Evolutionary conservation across 768 basidiomycete species (phyloP), one percentile per base, ranked within the genome.

Genomic region (Coprinopsis strossmayeri): DNA sequence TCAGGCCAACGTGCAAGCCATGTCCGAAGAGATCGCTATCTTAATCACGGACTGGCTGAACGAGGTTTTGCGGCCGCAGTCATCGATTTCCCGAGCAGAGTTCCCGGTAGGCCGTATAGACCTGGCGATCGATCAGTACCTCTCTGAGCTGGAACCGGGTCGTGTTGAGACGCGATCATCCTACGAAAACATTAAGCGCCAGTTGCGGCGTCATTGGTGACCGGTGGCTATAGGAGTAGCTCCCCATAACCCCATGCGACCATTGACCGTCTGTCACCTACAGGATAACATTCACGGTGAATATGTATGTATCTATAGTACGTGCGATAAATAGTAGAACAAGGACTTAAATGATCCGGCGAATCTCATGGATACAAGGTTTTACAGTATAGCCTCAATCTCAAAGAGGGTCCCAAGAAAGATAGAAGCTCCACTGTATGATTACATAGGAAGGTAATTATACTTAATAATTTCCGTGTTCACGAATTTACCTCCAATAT

Each of bases 21-120:
- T 91, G 48, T 89, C 88, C 0, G 76, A 83, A 5, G 89, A 91
- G 57, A 88, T 92, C 59, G 87, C 89, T 34, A 66, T 88, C 34
- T 71, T 92, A n/a, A 64, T 92, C 15, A 72, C 69, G 18, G 89
- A 91, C 57, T 92, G 90, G 90, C 60, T 91, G 26, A 79, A 84
- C 48, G 86, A 84, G 49, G 83, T 77, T n/a, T 80, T 74, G 56
- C 75, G 86, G 49, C 81, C 87, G 2, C 84, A 86, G 53, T 78
- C 86, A n/a, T 72, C 70, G 11, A 65, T 75, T 38, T 69, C 78
- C 23, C 72, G 78, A 39, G 73, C 74, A 26, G 86, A 87, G 59
- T 81, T 91, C 63, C 90, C 90, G 11, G 89, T 81, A 25, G 84
- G 81, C 42, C 75, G 85, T 45, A 79, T 92, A 57, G 85, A 91